A percentile compares a stretch with the other conserved stretches of the same genome.
Conservation (phyloP, 2,329 filamentous ascomycete species). For the Trichoderma oligosporum region DNA sequence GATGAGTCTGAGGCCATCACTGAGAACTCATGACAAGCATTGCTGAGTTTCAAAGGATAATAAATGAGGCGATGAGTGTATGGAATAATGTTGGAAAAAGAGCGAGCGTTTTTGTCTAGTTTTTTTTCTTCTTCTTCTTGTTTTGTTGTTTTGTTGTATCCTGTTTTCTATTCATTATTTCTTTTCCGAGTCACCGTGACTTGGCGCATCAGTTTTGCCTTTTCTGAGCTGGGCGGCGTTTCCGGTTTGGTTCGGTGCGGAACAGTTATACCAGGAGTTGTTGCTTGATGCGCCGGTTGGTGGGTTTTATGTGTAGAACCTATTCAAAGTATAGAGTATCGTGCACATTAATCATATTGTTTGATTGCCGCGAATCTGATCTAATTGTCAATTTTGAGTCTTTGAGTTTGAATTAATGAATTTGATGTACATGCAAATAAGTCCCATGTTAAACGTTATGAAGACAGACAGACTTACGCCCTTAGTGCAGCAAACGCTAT, state of each 20-base stretch:
- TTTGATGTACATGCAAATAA: neutral
- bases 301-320: slow-evolving; percentile 2
- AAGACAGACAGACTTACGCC: neutral
- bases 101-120: slow-evolving; percentile 3
- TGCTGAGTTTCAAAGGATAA: slow-evolving; percentile 19
- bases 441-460: too few relatives aligned
- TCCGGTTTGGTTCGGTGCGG: neutral
- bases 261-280: slow-evolving; percentile 17
- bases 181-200: neutral
- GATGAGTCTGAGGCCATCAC: slow-evolving; percentile 47
- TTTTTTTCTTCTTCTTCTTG: neutral
- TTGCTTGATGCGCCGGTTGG: slow-evolving; percentile 14
- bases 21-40: slow-evolving; percentile 17
- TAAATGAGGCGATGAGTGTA: slow-evolving; percentile 18
- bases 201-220: slow-evolving; percentile 12
- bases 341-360: slow-evolving; percentile 17
- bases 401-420: neutral
- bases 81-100: slow-evolving; percentile 15
- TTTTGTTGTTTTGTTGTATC: neutral
- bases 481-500: neutral
- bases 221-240: slow-evolving; percentile 10
- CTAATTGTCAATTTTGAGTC: too few relatives aligned
- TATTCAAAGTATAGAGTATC: slow-evolving; percentile 5
- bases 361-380: neutral
- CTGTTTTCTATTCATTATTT: neutral